Evolutionary conservation across 257 asterid genomes (phyloP).

Genomic region (Lavandula angustifolia): DNA sequence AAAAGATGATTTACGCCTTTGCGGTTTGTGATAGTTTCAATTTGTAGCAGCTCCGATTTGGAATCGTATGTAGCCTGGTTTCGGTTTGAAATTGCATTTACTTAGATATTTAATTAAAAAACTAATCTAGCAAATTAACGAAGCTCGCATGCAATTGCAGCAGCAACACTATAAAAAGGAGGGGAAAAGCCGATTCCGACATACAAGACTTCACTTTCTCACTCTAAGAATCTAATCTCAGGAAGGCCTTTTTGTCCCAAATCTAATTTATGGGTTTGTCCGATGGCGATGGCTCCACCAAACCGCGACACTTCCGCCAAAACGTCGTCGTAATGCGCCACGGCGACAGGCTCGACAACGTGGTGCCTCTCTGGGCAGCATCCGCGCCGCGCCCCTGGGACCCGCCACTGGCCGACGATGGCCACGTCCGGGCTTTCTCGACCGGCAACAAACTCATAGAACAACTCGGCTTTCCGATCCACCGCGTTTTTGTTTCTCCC

Average conservation of each 20-base stretch:
- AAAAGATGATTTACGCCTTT: too few species aligned
- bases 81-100: too few species aligned
- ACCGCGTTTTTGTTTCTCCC: conserved; percentile 80
- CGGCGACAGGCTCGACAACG: conserved; percentile 85
- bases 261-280: conserved; percentile 35
- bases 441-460: conserved; percentile 60
- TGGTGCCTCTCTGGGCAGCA: conserved; percentile 66
- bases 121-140: too few species aligned
- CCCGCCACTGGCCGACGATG: conserved; percentile 79
- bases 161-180: too few species aligned
- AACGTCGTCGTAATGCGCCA: conserved; percentile 91
- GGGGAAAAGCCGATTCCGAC: too few species aligned
- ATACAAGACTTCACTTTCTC: not conserved
- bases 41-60: too few species aligned
- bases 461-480: conserved; percentile 58
- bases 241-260: not conserved
- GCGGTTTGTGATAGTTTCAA: too few species aligned
- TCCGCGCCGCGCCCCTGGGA: conserved; percentile 87
- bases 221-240: not conserved
- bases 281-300: conserved; percentile 29
- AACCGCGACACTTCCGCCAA: conserved; percentile 35
- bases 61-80: too few species aligned
- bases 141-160: too few species aligned
- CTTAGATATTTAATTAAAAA: too few species aligned
- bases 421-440: conserved; percentile 65